Conservation (phyloP, 2,329 filamentous ascomycete species). For the Neofusicoccum umdonicola region DNA sequence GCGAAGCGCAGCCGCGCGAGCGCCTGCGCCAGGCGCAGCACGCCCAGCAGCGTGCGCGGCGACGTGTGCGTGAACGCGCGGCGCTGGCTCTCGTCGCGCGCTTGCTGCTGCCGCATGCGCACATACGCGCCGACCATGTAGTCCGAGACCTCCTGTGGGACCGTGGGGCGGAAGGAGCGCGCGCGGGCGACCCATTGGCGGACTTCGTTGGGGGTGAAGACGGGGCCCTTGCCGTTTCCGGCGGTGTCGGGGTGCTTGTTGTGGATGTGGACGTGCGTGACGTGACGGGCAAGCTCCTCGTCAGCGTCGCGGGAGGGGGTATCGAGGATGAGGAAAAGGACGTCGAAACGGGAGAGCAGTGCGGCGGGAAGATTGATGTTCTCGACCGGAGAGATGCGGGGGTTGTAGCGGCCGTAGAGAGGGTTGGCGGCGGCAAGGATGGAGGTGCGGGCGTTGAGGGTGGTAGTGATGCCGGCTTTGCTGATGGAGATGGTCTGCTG, state of each 20-base stretch:
- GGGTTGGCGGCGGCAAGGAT: conserved; percentile 96
- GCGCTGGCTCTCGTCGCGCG: conserved; percentile 84
- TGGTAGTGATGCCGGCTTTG: conserved; percentile 94
- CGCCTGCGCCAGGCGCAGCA: conserved; percentile 90
- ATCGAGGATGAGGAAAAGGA: conserved; percentile 95
- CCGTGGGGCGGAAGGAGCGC: conserved; percentile 80
- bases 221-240: conserved; percentile 51
- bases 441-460: conserved; percentile 90
- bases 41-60: conserved; percentile 86
- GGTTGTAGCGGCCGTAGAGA: conserved; percentile 96
- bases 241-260: conserved; percentile 78
- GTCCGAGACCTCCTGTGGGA: conserved; percentile 82
- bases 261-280: conserved; percentile 96
- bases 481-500: conserved; percentile 84
- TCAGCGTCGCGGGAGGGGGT: conserved; percentile 86
- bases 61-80: conserved; percentile 94
- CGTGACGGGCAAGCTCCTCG: conserved; percentile 91
- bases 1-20: conserved; percentile 89
- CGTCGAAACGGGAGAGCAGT: conserved; percentile 92
- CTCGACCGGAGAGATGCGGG: conserved; percentile 92
- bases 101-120: conserved; percentile 86
- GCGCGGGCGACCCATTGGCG: conserved; percentile 94
- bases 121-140: conserved; percentile 98
- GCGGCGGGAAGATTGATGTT: conserved; percentile 99
- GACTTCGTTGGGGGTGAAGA: conserved; percentile 90